A percentile compares a stretch with the other conserved stretches of the same genome.
These are phyloP conservation scores for Zygoascus tannicola DNA, from an alignment of 805 yeast genomes.

Conservation along the genomic window DNA sequence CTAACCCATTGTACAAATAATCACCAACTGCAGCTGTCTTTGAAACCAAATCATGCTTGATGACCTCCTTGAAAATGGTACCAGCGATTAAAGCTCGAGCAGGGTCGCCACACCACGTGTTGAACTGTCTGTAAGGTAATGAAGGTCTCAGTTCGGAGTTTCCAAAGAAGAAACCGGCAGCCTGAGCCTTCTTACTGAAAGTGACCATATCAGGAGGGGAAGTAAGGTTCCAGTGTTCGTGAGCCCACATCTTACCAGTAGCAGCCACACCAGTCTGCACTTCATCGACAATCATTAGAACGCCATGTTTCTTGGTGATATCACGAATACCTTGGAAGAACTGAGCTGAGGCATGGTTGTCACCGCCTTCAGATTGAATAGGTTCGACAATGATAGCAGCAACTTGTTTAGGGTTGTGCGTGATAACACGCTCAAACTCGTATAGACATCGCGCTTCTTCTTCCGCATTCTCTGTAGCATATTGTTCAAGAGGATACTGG, in stretches of 20 bases:
- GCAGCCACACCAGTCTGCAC: slow-evolving; percentile 90
- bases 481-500: slow-evolving; percentile 70
- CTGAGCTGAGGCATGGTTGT: slow-evolving; percentile 67
- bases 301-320: slow-evolving; percentile 58
- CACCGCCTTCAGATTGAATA: slow-evolving; percentile 87
- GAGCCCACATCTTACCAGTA: slow-evolving; percentile 80
- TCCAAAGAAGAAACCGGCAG: slow-evolving; percentile 79
- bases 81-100: slow-evolving; percentile 68
- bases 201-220: slow-evolving; percentile 79
- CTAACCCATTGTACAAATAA: slow-evolving; percentile 52
- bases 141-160: slow-evolving; percentile 65
- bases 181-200: slow-evolving; percentile 80
- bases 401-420: slow-evolving; percentile 57
- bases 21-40: slow-evolving; percentile 55
- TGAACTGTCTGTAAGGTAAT: slow-evolving; percentile 79
- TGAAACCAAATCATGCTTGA: slow-evolving; percentile 47
- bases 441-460: slow-evolving; percentile 79
- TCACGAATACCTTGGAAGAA: slow-evolving; percentile 81
- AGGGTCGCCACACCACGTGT: slow-evolving; percentile 93
- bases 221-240: slow-evolving; percentile 69
- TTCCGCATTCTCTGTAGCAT: slow-evolving; percentile 50
- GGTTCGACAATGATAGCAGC: slow-evolving; percentile 91
- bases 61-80: slow-evolving; percentile 58
- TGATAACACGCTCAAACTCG: slow-evolving; percentile 62
- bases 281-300: slow-evolving; percentile 71